phyloP scores from a whole-genome alignment of 805 yeast genomes.

The Cyberlindnera xylosilytica region DNA sequence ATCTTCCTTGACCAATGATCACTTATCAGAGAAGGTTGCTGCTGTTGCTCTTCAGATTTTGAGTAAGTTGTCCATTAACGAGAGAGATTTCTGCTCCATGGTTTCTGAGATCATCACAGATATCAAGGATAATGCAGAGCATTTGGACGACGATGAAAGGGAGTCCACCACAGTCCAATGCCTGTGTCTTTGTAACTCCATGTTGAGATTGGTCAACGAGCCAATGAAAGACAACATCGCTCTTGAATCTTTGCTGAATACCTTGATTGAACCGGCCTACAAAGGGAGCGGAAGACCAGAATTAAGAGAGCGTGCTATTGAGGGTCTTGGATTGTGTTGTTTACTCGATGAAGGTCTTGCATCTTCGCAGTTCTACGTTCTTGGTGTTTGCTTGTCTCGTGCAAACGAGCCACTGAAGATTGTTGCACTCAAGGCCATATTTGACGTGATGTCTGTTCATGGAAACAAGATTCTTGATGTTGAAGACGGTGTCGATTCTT shows the following conservation, averaged over 20 bases:
- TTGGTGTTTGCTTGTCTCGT: constrained; percentile 67
- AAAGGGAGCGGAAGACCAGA: constrained; percentile 52
- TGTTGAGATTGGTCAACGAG: constrained; percentile 64
- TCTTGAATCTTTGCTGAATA: constrained; percentile 65
- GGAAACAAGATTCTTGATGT: constrained; percentile 66
- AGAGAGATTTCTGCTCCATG: constrained; percentile 80
- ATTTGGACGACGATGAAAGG: constrained; percentile 26
- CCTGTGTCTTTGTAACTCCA: constrained; percentile 62
- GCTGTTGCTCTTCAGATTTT: constrained; percentile 62
- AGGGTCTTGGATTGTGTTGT: constrained; percentile 78
- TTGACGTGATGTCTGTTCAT: constrained; percentile 75
- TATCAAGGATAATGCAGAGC: constrained; percentile 57
- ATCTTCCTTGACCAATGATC: constrained; percentile 55
- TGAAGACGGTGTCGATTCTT: constrained; percentile 59
- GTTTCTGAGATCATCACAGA: constrained; percentile 84
- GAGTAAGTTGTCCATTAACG: constrained; percentile 68
- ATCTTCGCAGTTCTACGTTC: constrained; percentile 55
- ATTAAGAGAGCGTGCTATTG: constrained; percentile 63
- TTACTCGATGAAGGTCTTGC: constrained; percentile 68
- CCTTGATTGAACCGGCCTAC: constrained; percentile 73
- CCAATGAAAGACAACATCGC: constrained; percentile 64
- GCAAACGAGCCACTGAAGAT: constrained; percentile 62
- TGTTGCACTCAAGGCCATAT: constrained; percentile 64
- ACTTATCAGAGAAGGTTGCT: constrained; percentile 51
- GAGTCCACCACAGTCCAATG: constrained; percentile 54